phyloP scores from a whole-genome alignment of 805 yeast genomes.

The Kluyveromyces aestuarii region DNA sequence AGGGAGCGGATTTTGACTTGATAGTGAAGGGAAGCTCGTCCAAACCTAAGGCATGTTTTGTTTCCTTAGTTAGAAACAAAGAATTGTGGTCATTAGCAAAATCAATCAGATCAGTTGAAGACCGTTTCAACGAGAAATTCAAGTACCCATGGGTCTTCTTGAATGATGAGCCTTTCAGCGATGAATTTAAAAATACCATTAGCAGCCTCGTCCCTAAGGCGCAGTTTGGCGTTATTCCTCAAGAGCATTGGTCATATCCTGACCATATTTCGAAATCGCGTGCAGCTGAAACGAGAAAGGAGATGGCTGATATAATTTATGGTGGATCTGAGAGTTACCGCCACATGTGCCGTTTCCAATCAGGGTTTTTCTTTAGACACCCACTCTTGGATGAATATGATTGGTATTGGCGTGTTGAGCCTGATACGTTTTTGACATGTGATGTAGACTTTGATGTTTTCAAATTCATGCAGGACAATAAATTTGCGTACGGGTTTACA shows the following conservation, averaged over 20 bases:
- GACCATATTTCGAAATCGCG: constrained; percentile 66
- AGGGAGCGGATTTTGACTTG: constrained; percentile 5
- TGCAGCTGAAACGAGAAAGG: constrained; percentile 48
- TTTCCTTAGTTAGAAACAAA: constrained; percentile 67
- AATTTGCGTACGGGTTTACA: constrained; percentile 68
- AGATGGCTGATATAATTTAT: constrained; percentile 50
- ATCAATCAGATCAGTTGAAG: constrained; percentile 75
- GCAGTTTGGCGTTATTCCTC: constrained; percentile 71
- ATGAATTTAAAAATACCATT: constrained; percentile 68
- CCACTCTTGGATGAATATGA: constrained; percentile 66
- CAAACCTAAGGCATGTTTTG: constrained; percentile 69
- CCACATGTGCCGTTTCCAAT: constrained; percentile 89
- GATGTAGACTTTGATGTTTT: constrained; percentile 75
- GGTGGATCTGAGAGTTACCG: constrained; percentile 64
- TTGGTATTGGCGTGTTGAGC: constrained; percentile 95
- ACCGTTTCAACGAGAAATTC: constrained; percentile 72
- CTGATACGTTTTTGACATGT: constrained; percentile 71
- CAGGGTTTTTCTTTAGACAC: constrained; percentile 83
- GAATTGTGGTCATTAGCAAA: constrained; percentile 54
- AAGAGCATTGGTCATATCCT: constrained; percentile 83
- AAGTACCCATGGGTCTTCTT: constrained; percentile 93
- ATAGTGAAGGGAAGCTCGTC: constrained; percentile 6
- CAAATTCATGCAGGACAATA: constrained; percentile 71
- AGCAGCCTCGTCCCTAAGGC: constrained; percentile 56
- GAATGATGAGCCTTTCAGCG: constrained; percentile 77